These are phyloP conservation scores for Phytophthora europaea DNA, from an alignment of 352 stramenopile species.

Conservation along the genomic window DNA sequence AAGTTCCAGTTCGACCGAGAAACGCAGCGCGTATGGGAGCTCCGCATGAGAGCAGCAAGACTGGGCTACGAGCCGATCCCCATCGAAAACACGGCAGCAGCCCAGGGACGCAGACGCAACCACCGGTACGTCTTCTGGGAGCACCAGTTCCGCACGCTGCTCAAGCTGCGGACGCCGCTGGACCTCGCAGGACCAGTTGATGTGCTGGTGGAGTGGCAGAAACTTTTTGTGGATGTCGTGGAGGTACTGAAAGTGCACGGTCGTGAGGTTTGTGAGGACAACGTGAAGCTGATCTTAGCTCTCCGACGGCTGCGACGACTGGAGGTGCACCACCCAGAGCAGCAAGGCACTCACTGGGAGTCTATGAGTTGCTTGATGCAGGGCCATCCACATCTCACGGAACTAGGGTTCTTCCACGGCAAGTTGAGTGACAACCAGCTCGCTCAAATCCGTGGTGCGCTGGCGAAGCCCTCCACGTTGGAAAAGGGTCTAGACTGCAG, in stretches of 20 bases:
- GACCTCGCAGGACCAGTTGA: constrained; percentile 8
- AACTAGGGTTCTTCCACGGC: constrained; percentile 82
- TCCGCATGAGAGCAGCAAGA: constrained; percentile 29
- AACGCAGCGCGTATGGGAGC: constrained; percentile 44
- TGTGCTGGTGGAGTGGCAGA: constrained; percentile 6
- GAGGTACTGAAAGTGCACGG: constrained; percentile 68
- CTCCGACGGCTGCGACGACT: constrained; percentile 59
- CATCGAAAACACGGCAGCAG: constrained; percentile 26
- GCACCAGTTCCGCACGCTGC: constrained; percentile 57
- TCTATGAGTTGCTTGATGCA: constrained; percentile 50
- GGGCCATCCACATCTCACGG: constrained; percentile 40
- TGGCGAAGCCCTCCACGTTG: constrained; percentile 28
- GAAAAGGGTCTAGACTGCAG: constrained; percentile 16
- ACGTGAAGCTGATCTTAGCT: constrained; percentile 50
- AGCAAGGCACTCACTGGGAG: constrained; percentile 61
- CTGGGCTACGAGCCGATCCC: constrained; percentile 14
- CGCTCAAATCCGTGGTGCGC: constrained; percentile 41
- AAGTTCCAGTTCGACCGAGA: constrained; percentile 54
- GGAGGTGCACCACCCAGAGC: constrained; percentile 82
- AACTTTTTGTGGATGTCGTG: constrained; percentile 71
- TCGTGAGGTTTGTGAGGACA: constrained; percentile 65
- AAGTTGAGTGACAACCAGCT: constrained; percentile 63
- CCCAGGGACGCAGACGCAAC: constrained; percentile 44
- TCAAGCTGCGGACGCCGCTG: constrained; percentile 45
- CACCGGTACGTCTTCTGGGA: constrained; percentile 64